phyloP scores from a whole-genome alignment of 805 yeast genomes.

The Tetrapisispora fleetii region DNA sequence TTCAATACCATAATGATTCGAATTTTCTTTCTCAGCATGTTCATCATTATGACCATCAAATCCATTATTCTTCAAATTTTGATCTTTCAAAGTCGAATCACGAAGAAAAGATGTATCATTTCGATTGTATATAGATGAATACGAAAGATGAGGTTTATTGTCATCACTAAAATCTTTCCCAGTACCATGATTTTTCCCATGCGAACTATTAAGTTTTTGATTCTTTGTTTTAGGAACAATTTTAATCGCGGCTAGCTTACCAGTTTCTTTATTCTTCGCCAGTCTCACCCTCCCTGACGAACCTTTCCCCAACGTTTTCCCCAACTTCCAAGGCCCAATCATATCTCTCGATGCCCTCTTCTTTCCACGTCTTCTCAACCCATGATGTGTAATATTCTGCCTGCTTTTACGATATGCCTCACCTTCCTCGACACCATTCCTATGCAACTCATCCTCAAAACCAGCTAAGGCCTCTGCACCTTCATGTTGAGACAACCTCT shows the following conservation, averaged over 20 bases:
- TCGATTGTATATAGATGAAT: constrained; percentile 6
- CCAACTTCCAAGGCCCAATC: constrained; percentile 78
- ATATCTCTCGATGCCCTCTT: constrained; percentile 29
- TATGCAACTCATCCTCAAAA: constrained; percentile 10
- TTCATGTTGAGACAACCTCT: constrained; percentile 26
- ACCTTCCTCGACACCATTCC: not conserved
- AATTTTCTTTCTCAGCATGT: constrained; percentile 7
- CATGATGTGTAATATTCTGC: not conserved
- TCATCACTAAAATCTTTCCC: not conserved
- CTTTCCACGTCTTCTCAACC: not conserved
- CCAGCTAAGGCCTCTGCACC: constrained; percentile 13
- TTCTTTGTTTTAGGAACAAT: constrained; percentile 54
- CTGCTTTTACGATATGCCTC: not conserved
- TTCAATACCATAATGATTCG: constrained; percentile 82
- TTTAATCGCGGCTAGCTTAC: constrained; percentile 75
- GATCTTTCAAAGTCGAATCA: not conserved
- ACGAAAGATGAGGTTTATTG: constrained; percentile 1
- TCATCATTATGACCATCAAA: constrained; percentile 3
- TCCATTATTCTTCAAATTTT: not conserved
- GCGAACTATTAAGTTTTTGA: constrained; percentile 30
- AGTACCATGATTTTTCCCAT: not conserved
- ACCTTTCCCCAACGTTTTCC: constrained; percentile 71
- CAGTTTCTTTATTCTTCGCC: constrained; percentile 59
- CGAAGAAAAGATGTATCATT: constrained; percentile 4
- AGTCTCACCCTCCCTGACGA: constrained; percentile 73